Conservation (phyloP, 345 rosid species). For the Aquilaria sinensis region DNA sequence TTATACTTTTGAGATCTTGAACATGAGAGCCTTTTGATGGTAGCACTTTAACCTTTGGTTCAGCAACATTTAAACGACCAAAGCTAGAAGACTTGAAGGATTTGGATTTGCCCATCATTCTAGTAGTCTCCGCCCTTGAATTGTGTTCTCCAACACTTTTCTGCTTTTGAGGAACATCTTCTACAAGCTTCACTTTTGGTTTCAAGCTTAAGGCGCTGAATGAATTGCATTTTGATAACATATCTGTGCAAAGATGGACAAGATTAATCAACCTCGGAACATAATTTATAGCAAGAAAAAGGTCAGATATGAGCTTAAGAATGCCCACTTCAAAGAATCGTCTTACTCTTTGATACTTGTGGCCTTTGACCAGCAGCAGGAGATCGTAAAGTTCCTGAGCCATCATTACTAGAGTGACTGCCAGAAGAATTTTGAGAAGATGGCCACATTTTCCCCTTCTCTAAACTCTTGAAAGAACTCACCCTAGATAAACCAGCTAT, state of each 20-base stretch:
- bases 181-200: conserved; percentile 60
- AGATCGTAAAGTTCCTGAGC: conserved; percentile 38
- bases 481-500: conserved; percentile 42
- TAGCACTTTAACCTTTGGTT: conserved; percentile 48
- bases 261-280: conserved; percentile 7
- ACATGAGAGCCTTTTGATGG: conserved; percentile 40
- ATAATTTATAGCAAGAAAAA: neutral
- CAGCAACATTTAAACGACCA: conserved; percentile 40
- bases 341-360: conserved; percentile 57
- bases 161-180: conserved; percentile 48
- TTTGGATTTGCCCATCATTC: conserved; percentile 57
- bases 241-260: conserved; percentile 37
- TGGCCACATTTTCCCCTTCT: conserved; percentile 55
- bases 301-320: neutral
- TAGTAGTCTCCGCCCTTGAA: conserved; percentile 44
- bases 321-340: conserved; percentile 1
- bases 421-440: conserved; percentile 36
- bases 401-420: conserved; percentile 31
- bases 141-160: conserved; percentile 47
- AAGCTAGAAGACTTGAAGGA: conserved; percentile 54
- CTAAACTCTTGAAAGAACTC: conserved; percentile 49
- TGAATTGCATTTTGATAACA: conserved; percentile 68
- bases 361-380: conserved; percentile 34
- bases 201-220: conserved; percentile 49
- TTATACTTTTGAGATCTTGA: conserved; percentile 53